Percentiles rank a stretch among this genome's conserved stretches.
Conservation (phyloP, 2,329 filamentous ascomycete species). For the Fusarium multiceps region DNA sequence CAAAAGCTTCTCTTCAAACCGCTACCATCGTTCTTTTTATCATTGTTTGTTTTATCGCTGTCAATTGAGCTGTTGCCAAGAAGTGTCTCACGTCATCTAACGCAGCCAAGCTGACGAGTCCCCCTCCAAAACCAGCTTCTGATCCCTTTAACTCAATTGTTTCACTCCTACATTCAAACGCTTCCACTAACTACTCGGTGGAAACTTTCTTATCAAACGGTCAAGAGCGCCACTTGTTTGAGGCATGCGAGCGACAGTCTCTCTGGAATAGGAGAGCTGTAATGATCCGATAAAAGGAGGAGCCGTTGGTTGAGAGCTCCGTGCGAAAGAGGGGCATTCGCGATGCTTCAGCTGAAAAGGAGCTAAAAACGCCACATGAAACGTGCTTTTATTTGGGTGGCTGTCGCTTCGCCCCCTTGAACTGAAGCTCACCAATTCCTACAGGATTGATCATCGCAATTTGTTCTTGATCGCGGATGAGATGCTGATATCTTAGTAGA, state of each 20-base stretch:
- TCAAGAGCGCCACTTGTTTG: slow-evolving; percentile 10
- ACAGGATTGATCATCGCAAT: neutral
- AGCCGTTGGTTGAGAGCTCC: neutral
- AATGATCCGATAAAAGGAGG: neutral
- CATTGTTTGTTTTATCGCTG: too few species aligned
- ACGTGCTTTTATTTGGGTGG: slow-evolving; percentile 24
- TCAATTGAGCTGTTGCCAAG: neutral
- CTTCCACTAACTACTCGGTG: neutral
- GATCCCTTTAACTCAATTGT: neutral
- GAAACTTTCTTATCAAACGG: slow-evolving; percentile 4
- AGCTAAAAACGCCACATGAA: slow-evolving; percentile 30
- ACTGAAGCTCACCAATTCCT: neutral
- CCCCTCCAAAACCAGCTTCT: neutral
- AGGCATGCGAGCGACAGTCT: neutral
- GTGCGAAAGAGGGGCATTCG: slow-evolving; percentile 5
- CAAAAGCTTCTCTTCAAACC: neutral
- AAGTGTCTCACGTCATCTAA: neutral
- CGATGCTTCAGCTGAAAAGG: slow-evolving; percentile 7
- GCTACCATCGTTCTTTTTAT: neutral
- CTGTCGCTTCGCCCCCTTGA: slow-evolving; percentile 6
- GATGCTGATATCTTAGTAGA: fast-evolving
- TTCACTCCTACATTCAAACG: neutral
- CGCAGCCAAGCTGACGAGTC: neutral
- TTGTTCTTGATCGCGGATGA: neutral
- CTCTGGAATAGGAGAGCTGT: neutral